phyloP scores from a whole-genome alignment of 768 basidiomycete genomes.

The Austroboletus festivus region DNA sequence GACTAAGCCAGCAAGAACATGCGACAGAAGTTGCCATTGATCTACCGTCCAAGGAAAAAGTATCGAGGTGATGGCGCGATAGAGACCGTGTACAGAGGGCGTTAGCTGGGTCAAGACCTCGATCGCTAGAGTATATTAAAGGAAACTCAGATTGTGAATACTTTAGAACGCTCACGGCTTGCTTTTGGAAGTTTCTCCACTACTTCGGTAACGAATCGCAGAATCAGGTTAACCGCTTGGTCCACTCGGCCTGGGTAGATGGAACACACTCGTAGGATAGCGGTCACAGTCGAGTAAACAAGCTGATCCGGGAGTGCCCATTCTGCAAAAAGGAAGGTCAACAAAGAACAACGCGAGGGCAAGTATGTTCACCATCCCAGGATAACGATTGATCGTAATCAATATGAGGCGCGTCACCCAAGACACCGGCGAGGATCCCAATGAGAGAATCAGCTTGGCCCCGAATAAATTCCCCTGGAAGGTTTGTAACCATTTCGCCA shows the following conservation, averaged over 20 bases:
- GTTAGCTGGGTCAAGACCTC: constrained; percentile 71
- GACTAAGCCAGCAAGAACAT: constrained; percentile 57
- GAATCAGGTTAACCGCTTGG: constrained; percentile 55
- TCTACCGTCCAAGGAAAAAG: constrained; percentile 67
- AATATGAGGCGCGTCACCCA: constrained; percentile 68
- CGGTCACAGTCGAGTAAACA: constrained; percentile 73
- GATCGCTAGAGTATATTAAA: constrained; percentile 44
- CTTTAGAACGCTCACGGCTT: constrained; percentile 43
- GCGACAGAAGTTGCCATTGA: constrained; percentile 61
- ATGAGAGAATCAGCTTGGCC: constrained; percentile 53
- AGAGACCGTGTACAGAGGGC: constrained; percentile 82
- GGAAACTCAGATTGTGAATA: background rate
- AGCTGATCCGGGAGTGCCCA: constrained; percentile 88
- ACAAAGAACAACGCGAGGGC: background rate
- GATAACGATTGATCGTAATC: constrained; percentile 77
- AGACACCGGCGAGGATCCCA: constrained; percentile 59
- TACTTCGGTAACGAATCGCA: constrained; percentile 53
- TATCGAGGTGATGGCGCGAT: constrained; percentile 80
- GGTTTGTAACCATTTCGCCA: constrained; percentile 69
- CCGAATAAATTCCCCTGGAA: constrained; percentile 50
- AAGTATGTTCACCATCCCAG: constrained; percentile 63
- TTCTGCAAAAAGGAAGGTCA: constrained; percentile 42
- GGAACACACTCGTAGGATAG: constrained; percentile 65
- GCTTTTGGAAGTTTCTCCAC: constrained; percentile 54
- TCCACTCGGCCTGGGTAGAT: constrained; percentile 47